Base-by-base conservation (phyloP, 768 basidiomycete species). In the Podaxis rugospora region DNA sequence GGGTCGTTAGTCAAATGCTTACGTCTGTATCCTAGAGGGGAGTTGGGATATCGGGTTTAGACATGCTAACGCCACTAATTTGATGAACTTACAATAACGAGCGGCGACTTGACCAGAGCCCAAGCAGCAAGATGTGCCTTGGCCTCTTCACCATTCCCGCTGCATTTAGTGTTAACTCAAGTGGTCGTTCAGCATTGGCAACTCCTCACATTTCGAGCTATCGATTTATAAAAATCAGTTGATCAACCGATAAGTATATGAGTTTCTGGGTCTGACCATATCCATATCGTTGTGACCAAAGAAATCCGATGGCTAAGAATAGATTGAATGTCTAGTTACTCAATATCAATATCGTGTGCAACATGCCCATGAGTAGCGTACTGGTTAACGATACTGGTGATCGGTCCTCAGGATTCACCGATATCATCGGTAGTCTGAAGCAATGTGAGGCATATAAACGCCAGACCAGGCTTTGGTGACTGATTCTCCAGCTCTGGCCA, bases 91-190 rank as follows among this genome's bases (percentile, higher is more conserved):
- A 74, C 81, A 57, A 88, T 83, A 53, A 88, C 73, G 11, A 89
- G 76, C 3, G 87, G 87, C 0, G 84, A 85, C 67, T 87, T 89
- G 80, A 86, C 80, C 28, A 89, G 71, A 27, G 85, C 85, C 88
- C 88, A 89, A 0, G 84, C 85, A 0, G 87, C 88, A 67, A 88
- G 89, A 67, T 89, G 87, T 2, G 85, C 78, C 69, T 88, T 88
- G 27, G 79, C 71, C 71, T 89, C 87, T 16, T 88, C 23, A 23
- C 23, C 23, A 2, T 23, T 23, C 23, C 23, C 23, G 2, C 23
- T 23, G 23, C 23, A 23, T 16, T 49, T 10, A 21, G 4, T 2
- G 13, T 27, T 27, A 49, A 49, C 5, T 50, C 7, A 23, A 23
- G 14, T 11, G 18, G 49, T 67, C 13, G 5, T 42, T 18, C 11